Base-by-base conservation (phyloP, 768 basidiomycete genomes). In the Pleurotus eryngii region DNA sequence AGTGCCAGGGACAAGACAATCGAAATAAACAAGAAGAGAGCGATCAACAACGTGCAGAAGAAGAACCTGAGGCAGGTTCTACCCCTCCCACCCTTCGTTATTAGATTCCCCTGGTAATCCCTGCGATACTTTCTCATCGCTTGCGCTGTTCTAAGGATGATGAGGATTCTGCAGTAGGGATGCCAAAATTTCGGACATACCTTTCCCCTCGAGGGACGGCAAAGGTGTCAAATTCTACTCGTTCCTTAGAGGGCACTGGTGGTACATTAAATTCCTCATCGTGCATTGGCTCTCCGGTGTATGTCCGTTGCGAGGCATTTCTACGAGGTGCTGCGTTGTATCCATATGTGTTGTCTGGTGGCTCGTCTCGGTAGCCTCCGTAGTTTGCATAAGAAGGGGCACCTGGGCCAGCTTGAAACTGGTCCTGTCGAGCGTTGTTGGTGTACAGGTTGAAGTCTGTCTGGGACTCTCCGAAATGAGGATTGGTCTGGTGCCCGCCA, bases 21-120 rank as follows among this genome's bases (percentile, higher is more conserved):
- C 72, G 83, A 80, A 55, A 88, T 67, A 49, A 91, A 61, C 27
- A 93, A 65, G 67, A 93, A 83, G 38, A 90, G 55, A 9, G 74
- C 63, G 14, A 83, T 82, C 79, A 92, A 77, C 18, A 92, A 49
- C 11, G 86, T 85, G 70, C 91, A 94, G 64, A 85, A 90, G 68
- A 81, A 87, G 70, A 92, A 87, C 61, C 91, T 72, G 53, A 86
- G 84, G 39, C 83, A 68, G 67, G 85, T 87, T 17, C 83, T 68
- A 26, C 73, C 78, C 57, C 86, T 73, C 55, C 84, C 74, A 14
- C 89, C 88, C 86, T 78, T 85, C 3, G 81, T 84, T 90, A 89
- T 92, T 53, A 90, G 66, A 61, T 80, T 80, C 24, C 87, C 85
- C 65, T 82, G 80, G 58, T 80, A 74, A 42, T 82, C 81, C 49